phyloP scores from a whole-genome alignment of 345 rosid species.

The Gossypium thurberi region DNA sequence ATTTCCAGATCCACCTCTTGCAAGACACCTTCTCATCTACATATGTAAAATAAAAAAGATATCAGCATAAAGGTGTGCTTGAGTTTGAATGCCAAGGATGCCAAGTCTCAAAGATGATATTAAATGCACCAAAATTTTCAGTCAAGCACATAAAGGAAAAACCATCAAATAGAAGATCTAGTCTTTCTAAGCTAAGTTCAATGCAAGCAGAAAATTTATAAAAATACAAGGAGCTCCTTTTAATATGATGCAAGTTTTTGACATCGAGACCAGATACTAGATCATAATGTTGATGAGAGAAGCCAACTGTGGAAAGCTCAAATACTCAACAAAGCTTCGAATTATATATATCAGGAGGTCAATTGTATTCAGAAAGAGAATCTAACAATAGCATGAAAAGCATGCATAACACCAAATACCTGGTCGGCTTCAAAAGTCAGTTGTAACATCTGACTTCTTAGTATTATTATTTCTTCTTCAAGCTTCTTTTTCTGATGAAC shows the following conservation, averaged over 20 bases:
- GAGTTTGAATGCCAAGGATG: not conserved
- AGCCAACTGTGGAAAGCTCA: constrained; percentile 7
- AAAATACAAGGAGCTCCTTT: not conserved
- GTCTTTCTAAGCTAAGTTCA: not conserved
- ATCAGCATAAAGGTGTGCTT: not conserved
- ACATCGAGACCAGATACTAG: not conserved
- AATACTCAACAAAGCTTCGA: constrained; percentile 3
- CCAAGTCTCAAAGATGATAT: not conserved
- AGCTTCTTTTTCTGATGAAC: constrained; percentile 65
- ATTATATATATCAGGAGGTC: not conserved
- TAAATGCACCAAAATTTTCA: not conserved
- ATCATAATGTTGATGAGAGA: not conserved
- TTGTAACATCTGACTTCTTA: constrained; percentile 78
- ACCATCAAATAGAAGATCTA: not conserved
- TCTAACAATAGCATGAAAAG: not conserved
- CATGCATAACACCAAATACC: constrained; percentile 36
- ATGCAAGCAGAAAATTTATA: not conserved
- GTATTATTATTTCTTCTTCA: constrained; percentile 66
- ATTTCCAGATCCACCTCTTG: constrained; percentile 49
- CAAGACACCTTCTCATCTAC: constrained; percentile 69
- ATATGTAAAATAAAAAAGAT: constrained; percentile 8
- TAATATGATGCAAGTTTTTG: constrained; percentile 6
- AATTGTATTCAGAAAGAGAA: not conserved
- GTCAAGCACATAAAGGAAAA: not conserved
- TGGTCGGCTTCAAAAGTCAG: constrained; percentile 89